A percentile compares a stretch with the other conserved stretches of the same genome.
phyloP scores from a whole-genome alignment of 2,329 filamentous ascomycete species.

The Phyllosticta paracitricarpa region DNA sequence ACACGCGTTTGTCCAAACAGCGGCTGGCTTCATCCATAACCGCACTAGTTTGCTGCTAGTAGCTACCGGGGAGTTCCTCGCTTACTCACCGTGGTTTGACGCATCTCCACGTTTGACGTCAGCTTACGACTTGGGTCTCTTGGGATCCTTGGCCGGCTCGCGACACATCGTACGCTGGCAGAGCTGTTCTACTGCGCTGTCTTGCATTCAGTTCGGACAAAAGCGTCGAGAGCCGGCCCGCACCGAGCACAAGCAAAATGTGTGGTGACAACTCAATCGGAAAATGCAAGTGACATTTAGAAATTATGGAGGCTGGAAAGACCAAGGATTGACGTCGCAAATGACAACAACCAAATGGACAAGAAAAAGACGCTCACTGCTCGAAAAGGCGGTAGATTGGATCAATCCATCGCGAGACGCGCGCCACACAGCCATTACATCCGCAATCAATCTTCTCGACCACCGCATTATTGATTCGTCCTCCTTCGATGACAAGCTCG shows the following conservation, averaged over 20 bases:
- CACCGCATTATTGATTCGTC: neutral
- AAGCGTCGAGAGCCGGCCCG: neutral
- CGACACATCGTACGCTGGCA: neutral
- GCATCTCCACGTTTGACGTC: neutral
- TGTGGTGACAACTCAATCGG: too few species aligned
- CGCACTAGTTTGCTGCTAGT: neutral
- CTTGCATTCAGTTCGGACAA: neutral
- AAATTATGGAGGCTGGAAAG: neutral
- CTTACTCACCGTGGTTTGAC: neutral
- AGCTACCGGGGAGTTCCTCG: neutral
- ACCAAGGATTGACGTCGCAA: neutral
- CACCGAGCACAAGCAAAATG: too few species aligned
- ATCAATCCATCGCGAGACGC: neutral
- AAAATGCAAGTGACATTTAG: too few species aligned
- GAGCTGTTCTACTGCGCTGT: neutral
- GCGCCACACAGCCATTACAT: neutral
- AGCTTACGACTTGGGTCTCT: neutral
- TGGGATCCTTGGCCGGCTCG: neutral
- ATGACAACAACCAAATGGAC: neutral
- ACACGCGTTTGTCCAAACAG: neutral
- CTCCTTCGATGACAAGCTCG: neutral
- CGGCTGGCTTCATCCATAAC: neutral
- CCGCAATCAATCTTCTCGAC: neutral
- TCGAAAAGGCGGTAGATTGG: neutral
- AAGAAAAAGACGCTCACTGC: neutral